Conservation (phyloP, 75 land plant genomes). For the Selaginella moellendorffii region DNA sequence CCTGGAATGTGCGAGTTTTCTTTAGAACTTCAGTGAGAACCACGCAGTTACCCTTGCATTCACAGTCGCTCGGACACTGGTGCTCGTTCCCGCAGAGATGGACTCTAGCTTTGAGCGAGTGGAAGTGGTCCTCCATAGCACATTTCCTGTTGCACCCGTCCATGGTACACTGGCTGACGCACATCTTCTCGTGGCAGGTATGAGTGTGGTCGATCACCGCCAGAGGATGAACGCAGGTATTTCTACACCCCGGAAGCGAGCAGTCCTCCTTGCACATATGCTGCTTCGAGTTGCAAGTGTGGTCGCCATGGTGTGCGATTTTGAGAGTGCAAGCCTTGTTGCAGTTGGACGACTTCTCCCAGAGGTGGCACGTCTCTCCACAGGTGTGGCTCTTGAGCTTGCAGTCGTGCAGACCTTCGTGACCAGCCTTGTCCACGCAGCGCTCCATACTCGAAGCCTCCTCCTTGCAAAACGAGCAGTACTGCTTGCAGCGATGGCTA, state of each 20-base stretch:
- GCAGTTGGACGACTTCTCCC: constrained; percentile 18
- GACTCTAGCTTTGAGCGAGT: background rate
- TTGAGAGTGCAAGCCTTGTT: constrained; percentile 13
- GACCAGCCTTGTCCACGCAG: constrained; percentile 20
- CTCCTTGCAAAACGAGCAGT: constrained; percentile 17
- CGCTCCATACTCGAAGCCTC: constrained; percentile 11
- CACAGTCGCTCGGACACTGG: constrained; percentile 14
- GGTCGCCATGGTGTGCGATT: constrained; percentile 15
- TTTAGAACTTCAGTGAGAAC: constrained; percentile 15
- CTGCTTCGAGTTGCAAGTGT: constrained; percentile 26
- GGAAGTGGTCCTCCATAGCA: constrained; percentile 16
- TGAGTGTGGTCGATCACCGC: constrained; percentile 15
- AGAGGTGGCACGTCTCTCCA: constrained; percentile 8
- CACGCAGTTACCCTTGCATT: constrained; percentile 16
- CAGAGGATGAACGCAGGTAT: constrained; percentile 11
- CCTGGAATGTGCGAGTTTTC: constrained; percentile 16
- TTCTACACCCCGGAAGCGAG: constrained; percentile 18
- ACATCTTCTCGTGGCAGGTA: too few species aligned
- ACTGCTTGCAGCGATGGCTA: constrained; percentile 15
- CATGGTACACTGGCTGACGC: constrained; percentile 22
- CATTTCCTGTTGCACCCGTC: constrained; percentile 14
- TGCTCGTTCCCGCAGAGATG: constrained; percentile 21
- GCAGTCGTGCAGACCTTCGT: constrained; percentile 22
- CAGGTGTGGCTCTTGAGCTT: too few species aligned
- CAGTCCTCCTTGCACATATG: constrained; percentile 15